phyloP scores from a whole-genome alignment of 305 asterid genomes.

The Fraxinus platypoda region DNA sequence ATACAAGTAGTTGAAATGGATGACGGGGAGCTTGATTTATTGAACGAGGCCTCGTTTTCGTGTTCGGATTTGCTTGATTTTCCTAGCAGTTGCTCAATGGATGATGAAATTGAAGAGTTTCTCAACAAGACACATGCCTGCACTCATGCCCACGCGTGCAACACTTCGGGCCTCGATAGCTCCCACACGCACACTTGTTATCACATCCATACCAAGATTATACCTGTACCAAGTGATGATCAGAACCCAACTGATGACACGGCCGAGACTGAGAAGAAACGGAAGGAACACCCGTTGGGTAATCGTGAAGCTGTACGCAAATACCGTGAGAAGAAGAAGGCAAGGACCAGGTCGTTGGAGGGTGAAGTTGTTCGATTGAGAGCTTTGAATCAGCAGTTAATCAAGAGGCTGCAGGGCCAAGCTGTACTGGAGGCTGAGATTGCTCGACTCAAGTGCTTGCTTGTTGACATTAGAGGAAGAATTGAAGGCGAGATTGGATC shows the following conservation, averaged over 20 bases:
- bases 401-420: constrained; percentile 77
- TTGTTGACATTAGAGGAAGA: constrained; percentile 90
- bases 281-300: constrained; percentile 63
- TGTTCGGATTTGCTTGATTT: constrained; percentile 60
- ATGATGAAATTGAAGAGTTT: constrained; percentile 67
- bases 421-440: constrained; percentile 76
- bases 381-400: constrained; percentile 69
- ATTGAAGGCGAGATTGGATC: constrained; percentile 94
- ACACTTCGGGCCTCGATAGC: constrained; percentile 84
- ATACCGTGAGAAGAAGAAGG: constrained; percentile 87
- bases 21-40: constrained; percentile 66
- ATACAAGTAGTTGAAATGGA: constrained; percentile 47
- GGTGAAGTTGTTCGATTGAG: constrained; percentile 73
- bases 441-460: constrained; percentile 81
- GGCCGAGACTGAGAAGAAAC: constrained; percentile 64
- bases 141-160: constrained; percentile 92
- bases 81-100: constrained; percentile 68
- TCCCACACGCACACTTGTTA: constrained; percentile 93
- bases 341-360: constrained; percentile 71
- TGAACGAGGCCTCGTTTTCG: constrained; percentile 51
- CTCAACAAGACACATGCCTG: constrained; percentile 77
- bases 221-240: constrained; percentile 54
- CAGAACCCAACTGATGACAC: constrained; percentile 70
- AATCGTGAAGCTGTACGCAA: constrained; percentile 86
- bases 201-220: constrained; percentile 86